phyloP scores from a whole-genome alignment of 2,329 filamentous ascomycete species.

The Claviceps arundinis region DNA sequence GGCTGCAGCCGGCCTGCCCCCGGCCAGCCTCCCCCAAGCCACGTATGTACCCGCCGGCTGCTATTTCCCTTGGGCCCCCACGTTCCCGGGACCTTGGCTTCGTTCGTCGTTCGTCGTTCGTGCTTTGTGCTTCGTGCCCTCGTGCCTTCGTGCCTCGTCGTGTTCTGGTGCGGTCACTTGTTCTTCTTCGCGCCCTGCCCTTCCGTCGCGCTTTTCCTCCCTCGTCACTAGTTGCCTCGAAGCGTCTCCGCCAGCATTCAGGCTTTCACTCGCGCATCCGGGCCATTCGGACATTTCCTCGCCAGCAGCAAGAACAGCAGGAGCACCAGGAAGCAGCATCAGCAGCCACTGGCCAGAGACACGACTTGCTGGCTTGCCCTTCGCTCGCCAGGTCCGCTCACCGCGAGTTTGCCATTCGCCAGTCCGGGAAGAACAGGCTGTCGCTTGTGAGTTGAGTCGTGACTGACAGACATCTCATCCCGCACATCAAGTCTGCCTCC shows the following conservation, averaged over 20 bases:
- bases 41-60: too few species aligned
- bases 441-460: neutral
- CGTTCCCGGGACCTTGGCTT: too few species aligned
- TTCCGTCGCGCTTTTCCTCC: neutral
- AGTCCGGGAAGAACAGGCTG: neutral
- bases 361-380: neutral
- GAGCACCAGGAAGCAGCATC: too few species aligned
- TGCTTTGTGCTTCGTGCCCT: neutral
- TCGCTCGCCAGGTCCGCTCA: neutral
- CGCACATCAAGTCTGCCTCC: neutral
- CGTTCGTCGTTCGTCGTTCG: neutral
- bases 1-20: too few species aligned
- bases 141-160: neutral
- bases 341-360: too few species aligned
- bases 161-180: too few species aligned
- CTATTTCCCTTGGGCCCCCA: too few species aligned
- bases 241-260: neutral
- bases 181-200: neutral
- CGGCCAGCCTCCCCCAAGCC: too few species aligned
- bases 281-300: neutral
- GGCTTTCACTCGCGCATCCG: neutral
- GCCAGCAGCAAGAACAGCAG: neutral
- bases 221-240: neutral
- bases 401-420: neutral
- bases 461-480: neutral